These are phyloP conservation scores for Inonotus obliquus DNA, from an alignment of 1,284 basidiomycete genomes.

Conservation along the genomic window DNA sequence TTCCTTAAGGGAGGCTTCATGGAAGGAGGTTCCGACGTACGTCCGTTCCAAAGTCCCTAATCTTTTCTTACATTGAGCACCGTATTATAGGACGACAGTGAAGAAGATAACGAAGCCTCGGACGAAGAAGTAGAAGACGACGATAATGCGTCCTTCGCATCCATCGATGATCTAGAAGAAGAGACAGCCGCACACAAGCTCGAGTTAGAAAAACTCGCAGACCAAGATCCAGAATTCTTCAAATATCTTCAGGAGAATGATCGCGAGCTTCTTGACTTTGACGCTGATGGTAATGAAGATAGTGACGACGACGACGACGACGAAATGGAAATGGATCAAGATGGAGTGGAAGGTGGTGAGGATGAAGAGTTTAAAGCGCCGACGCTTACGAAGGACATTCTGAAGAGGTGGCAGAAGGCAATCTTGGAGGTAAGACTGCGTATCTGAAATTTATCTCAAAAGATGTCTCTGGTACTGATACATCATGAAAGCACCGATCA, in stretches of 20 bases:
- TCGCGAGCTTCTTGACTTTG: conserved; percentile 81
- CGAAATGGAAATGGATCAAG: conserved; percentile 34
- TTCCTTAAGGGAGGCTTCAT: conserved; percentile 76
- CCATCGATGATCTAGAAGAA: conserved; percentile 72
- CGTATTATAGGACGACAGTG: conserved; percentile 19
- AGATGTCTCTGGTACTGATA: neutral
- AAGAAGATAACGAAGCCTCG: conserved; percentile 36
- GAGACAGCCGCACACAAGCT: conserved; percentile 69
- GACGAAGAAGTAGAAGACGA: conserved; percentile 39
- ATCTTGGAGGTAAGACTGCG: conserved; percentile 69
- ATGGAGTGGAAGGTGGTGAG: conserved; percentile 32
- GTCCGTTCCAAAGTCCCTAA: conserved; percentile 28
- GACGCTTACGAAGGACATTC: conserved; percentile 68
- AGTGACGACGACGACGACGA: conserved; percentile 33
- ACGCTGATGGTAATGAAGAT: conserved; percentile 35
- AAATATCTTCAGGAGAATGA: conserved; percentile 98
- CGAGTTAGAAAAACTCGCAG: conserved; percentile 86
- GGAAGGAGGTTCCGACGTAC: conserved; percentile 53
- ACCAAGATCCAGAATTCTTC: conserved; percentile 98
- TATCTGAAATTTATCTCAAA: no score
- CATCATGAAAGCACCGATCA: conserved; percentile 65
- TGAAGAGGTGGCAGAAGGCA: conserved; percentile 88
- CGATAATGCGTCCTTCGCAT: conserved; percentile 69
- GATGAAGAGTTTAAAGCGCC: conserved; percentile 47
- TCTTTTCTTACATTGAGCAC: conserved; percentile 21